Evolutionary conservation across 106 monocot genomes (phyloP), one percentile per base, ranked within the genome.

Genomic region (Dendrobium huoshanense): DNA sequence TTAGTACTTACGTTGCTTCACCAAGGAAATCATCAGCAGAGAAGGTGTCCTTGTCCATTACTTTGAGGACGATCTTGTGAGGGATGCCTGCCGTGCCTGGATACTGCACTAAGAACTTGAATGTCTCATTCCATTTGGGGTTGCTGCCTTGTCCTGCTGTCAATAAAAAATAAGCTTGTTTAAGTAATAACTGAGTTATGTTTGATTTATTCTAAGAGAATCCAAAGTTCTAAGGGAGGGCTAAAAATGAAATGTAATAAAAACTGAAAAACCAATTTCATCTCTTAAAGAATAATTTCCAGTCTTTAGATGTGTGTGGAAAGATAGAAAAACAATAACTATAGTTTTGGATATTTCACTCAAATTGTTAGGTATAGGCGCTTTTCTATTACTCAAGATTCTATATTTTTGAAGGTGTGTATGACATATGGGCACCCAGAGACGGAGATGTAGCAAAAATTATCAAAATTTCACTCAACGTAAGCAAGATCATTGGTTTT

Each of bases 31-130:
- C 94, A 44, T 94, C 96, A 6, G 68, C 70, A 31, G 90, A 76
- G 86, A 94, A 89, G 15, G 84, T 94, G 85, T 97, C 94, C 72
- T 92, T 72, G 78, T 94, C 96, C 94, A 94, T 90, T 75, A 97
- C 77, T 72, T 79, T 92, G 20, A 96, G 79, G 58, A 84, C 19
- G 75, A 96, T 82, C 78, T 94, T 97, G 82, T 97, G 90, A 42
- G 92, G 88, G 41, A 19, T 49, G 47, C 82, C 67, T 10, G 75
- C 48, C 11, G 76, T 29, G 49, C 67, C 83, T 1, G 82, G 22
- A 41, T 85, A 82, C 22, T 94, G 86, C 70, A 89, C 94, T 45
- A 44, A 41, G 82, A 96, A 96, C 78, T 79, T 88, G 72, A 96
- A 86, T 72, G 81, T 85, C 81, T 96, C 90, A 31, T 96, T 94